Evolutionary conservation across 306 rosid genomes (phyloP), one percentile per base, ranked within the genome.

Genomic region (Lotus japonicus): DNA sequence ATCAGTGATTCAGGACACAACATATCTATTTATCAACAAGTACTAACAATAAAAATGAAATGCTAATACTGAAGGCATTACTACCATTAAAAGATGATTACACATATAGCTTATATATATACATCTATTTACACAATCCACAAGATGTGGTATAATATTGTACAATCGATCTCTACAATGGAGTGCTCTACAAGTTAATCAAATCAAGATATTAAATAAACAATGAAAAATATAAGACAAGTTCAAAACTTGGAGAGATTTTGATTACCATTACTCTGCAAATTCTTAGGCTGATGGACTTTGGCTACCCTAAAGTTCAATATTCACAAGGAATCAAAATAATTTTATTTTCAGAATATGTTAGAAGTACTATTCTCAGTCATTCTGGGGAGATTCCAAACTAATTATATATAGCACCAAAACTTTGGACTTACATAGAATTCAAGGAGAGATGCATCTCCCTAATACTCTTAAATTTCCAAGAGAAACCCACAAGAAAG

Each of bases 401-500:
- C 26, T 52, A 44, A 17, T 64, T 18, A 78, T 54, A 66, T 63
- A 71, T 70, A 65, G 71, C 75, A 77, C 74, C 80, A 73, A 77
- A 81, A 81, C 75, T 69, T 58, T 18, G 23, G 71, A 58, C 69
- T 39, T 74, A 81, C 70, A 71, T 74, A 42, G 5, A 7, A 31
- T 23, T 76, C 77, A 81, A 52, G 85, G 73, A 53, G 82, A 70
- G 68, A 68, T 45, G 59, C 62, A 68, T 58, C 72, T 73, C 72
- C 77, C 74, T 38, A 70, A 70, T 64, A 70, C 16, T 73, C 80
- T 77, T 42, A 77, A 44, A 16, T 66, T 77, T 69, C 80, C 85
- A 49, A 82, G 7, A 58, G 70, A 72, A 61, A 81, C 58, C 90
- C 97, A 85, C 67, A 88, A 80, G 72, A 88, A 78, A 55, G 97